Evolutionary conservation across 2,329 filamentous ascomycete species (phyloP).

Genomic region (Colletotrichum musae): DNA sequence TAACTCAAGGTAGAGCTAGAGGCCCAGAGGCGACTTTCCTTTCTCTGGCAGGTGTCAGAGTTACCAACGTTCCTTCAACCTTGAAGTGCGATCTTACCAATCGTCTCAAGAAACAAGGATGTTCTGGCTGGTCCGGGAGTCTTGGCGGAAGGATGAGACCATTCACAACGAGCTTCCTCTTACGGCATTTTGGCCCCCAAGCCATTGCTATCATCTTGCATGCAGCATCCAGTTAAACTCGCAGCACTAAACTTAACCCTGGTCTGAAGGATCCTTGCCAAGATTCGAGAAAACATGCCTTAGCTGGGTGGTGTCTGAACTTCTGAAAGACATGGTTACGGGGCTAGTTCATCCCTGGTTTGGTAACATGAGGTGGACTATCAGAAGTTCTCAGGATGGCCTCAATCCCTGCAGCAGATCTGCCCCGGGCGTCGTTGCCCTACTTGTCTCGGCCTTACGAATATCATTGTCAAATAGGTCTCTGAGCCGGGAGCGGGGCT

Average conservation of each 20-base stretch:
- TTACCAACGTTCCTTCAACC: background rate
- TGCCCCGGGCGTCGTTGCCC: background rate
- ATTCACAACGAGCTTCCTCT: conserved; percentile 13
- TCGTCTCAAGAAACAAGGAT: background rate
- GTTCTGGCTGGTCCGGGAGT: background rate
- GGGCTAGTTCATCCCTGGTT: too few species aligned
- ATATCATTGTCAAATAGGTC: background rate
- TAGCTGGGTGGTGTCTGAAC: background rate
- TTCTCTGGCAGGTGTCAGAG: conserved; percentile 8
- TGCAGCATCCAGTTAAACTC: background rate
- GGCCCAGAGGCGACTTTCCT: background rate
- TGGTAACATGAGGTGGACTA: too few species aligned
- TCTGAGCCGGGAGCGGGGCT: background rate
- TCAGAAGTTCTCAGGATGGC: too few species aligned
- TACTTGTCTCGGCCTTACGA: too few species aligned
- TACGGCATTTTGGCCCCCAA: background rate
- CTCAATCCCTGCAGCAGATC: background rate
- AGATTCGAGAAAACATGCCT: conserved; percentile 7
- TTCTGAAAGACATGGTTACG: background rate
- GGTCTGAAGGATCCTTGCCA: conserved; percentile 27
- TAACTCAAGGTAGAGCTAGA: too few species aligned
- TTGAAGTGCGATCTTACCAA: conserved; percentile 18
- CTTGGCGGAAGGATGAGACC: conserved; percentile 20
- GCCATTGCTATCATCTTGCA: background rate
- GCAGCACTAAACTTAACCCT: conserved; percentile 4